A percentile compares a stretch with the other conserved stretches of the same genome.
These are phyloP conservation scores for Chenopodium formosanum DNA, from an alignment of 148 eudicot species.

Conservation along the genomic window DNA sequence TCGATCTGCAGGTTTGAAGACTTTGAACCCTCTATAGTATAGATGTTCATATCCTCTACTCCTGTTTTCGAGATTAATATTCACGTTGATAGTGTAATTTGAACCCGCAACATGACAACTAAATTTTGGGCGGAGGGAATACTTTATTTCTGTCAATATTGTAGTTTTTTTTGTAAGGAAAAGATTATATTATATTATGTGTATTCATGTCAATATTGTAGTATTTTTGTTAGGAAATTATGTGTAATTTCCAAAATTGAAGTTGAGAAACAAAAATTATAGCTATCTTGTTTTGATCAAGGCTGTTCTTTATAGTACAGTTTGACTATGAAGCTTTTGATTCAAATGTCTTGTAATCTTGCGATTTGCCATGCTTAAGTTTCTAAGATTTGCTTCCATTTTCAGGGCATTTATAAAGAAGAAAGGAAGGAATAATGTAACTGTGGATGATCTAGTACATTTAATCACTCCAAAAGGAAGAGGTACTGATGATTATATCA, in stretches of 20 bases:
- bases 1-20: constrained; percentile 40
- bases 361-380: background rate
- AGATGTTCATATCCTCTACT: background rate
- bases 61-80: background rate
- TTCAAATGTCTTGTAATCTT: background rate
- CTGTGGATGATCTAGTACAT: constrained; percentile 75
- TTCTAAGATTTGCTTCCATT: constrained; percentile 16
- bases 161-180: background rate
- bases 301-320: background rate
- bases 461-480: constrained; percentile 81
- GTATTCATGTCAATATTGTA: background rate
- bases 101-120: background rate
- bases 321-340: background rate
- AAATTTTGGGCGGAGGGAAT: background rate
- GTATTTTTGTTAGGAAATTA: background rate
- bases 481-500: constrained; percentile 37
- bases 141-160: background rate
- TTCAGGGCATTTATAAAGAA: constrained; percentile 60
- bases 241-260: background rate
- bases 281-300: background rate
- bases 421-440: constrained; percentile 81
- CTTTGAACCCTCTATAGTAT: background rate
- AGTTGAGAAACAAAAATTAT: background rate
- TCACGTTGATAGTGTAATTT: background rate
- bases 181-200: background rate